These are phyloP conservation scores for Geotrichum restrictum DNA, from an alignment of 1,139 yeast genomes.

Conservation along the genomic window DNA sequence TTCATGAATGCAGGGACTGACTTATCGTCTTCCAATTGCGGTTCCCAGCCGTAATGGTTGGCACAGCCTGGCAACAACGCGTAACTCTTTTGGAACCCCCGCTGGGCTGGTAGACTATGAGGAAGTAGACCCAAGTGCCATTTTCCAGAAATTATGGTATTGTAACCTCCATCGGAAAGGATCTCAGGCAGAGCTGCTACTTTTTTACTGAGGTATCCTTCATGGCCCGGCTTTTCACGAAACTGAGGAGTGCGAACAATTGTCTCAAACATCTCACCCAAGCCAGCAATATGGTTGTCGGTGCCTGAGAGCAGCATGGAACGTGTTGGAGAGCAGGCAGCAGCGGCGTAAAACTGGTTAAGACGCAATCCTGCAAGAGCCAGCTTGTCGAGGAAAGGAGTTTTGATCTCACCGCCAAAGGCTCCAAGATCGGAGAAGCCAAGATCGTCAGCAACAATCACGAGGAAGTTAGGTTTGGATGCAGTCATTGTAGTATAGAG, in stretches of 20 bases:
- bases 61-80: conserved; percentile 57
- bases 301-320: conserved; percentile 61
- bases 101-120: conserved; percentile 50
- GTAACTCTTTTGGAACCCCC: conserved; percentile 53
- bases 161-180: conserved; percentile 48
- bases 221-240: conserved; percentile 51
- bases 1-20: conserved; percentile 25
- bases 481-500: background rate
- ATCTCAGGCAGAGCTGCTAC: conserved; percentile 56
- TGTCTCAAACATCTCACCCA: conserved; percentile 58
- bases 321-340: conserved; percentile 63
- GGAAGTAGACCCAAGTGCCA: conserved; percentile 54
- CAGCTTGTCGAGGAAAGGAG: conserved; percentile 50
- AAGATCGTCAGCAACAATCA: conserved; percentile 60
- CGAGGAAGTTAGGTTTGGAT: conserved; percentile 43
- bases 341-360: conserved; percentile 60
- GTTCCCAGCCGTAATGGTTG: conserved; percentile 52
- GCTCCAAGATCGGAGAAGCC: conserved; percentile 58
- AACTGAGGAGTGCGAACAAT: conserved; percentile 30
- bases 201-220: conserved; percentile 51
- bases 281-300: conserved; percentile 58
- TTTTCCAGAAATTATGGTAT: conserved; percentile 52
- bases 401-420: conserved; percentile 57
- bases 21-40: conserved; percentile 35
- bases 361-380: conserved; percentile 48